These are phyloP conservation scores for Pneumocystis sp. DNA, from an alignment of 1,139 yeast genomes.

Conservation along the genomic window DNA sequence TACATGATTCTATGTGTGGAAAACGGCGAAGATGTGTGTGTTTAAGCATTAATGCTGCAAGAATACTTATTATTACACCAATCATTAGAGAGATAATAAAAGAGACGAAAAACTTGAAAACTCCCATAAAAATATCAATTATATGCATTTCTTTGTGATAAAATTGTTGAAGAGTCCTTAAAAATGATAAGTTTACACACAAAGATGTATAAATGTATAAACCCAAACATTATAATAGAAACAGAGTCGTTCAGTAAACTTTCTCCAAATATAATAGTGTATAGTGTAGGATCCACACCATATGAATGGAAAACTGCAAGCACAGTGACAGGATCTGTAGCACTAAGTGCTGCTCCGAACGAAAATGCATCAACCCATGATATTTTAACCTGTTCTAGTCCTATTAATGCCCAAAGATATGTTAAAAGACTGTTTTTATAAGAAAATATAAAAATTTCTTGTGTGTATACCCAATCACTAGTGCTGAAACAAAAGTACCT, in stretches of 20 bases:
- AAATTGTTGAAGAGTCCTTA: slow-evolving; percentile 73
- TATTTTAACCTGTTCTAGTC: slow-evolving; percentile 71
- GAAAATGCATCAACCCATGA: slow-evolving; percentile 94
- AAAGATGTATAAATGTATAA: neutral
- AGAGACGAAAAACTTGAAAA: slow-evolving; percentile 83
- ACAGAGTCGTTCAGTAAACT: slow-evolving; percentile 91
- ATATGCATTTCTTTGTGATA: slow-evolving; percentile 71
- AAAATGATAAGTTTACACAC: neutral
- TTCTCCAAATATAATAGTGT: slow-evolving; percentile 95
- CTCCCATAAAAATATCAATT: slow-evolving; percentile 77
- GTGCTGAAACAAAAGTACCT: slow-evolving; percentile 84
- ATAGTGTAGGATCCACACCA: slow-evolving; percentile 92
- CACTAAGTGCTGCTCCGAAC: slow-evolving; percentile 93
- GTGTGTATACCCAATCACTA: slow-evolving; percentile 49
- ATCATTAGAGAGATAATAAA: slow-evolving; percentile 85
- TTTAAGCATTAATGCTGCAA: slow-evolving; percentile 77
- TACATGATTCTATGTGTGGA: slow-evolving; percentile 91
- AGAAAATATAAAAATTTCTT: neutral
- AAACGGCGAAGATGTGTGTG: slow-evolving; percentile 86
- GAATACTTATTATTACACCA: slow-evolving; percentile 73
- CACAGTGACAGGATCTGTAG: slow-evolving; percentile 97
- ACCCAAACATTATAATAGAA: slow-evolving; percentile 94
- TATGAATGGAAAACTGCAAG: slow-evolving; percentile 91
- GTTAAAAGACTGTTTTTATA: slow-evolving; percentile 21
- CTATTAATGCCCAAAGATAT: slow-evolving; percentile 81